phyloP scores from a whole-genome alignment of 2,329 filamentous ascomycete genomes.

The Aureobasidium sp. region DNA sequence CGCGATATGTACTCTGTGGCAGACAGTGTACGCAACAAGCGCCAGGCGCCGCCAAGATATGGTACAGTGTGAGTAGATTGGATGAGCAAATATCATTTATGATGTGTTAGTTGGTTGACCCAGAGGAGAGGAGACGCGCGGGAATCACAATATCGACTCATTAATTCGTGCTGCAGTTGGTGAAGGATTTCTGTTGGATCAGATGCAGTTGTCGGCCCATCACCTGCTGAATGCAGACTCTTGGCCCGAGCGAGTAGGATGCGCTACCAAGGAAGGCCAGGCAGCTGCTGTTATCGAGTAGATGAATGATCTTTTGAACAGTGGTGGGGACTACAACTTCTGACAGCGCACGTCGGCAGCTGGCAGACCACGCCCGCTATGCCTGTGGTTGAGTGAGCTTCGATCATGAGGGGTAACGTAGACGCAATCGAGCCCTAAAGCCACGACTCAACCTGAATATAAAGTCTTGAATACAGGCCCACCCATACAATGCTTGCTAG shows the following conservation, averaged over 20 bases:
- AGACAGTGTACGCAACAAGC: constrained; percentile 5
- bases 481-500: not conserved
- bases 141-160: not conserved
- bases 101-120: not conserved
- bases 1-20: not conserved
- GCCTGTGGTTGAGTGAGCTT: not conserved
- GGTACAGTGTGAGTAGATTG: not conserved
- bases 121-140: constrained; percentile 1
- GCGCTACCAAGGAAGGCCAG: constrained; percentile 1
- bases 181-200: not conserved
- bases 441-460: not conserved
- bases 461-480: not conserved
- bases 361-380: not conserved
- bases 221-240: constrained; percentile 1
- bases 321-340: not conserved
- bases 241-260: constrained; percentile 11
- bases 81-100: not conserved
- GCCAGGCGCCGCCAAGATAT: not conserved
- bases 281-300: not conserved
- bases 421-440: not conserved
- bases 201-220: constrained; percentile 5
- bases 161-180: not conserved
- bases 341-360: constrained; percentile 6
- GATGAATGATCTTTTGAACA: not conserved
- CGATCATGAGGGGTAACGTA: not conserved